Evolutionary conservation across 805 yeast species (phyloP), one percentile per base, ranked within the genome.

Genomic region (Komagataella kurtzmanii): DNA sequence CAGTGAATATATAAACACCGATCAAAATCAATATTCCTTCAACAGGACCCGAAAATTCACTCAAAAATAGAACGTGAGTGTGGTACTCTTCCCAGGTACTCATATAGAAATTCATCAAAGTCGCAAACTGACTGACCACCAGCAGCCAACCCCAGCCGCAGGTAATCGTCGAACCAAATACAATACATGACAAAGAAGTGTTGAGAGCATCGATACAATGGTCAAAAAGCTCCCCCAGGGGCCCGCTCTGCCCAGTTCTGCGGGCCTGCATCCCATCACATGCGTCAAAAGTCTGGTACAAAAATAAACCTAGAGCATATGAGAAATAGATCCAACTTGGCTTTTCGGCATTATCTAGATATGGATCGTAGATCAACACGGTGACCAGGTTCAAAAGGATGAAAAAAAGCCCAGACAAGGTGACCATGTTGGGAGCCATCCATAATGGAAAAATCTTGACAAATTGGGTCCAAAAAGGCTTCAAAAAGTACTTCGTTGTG

Each of bases 61-160:
- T 80, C 51, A 90, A 70, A 64, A 75, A 90, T 50, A 90, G 71
- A 48, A 80, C 81, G 59, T 88, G 95, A 0, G 97, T 90, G 63
- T 89, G 91, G 65, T 79, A 90, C 63, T 89, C 97, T 67, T 90
- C 98, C 97, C 97, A 90, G 0, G 97, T 90, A 44, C 95, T 83
- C 49, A 87, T 64, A 63, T 89, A 90, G 65, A 90, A 91, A 65
- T 90, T 90, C 55, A 84, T 78, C 50, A 87, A 73, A 2, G 86
- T 71, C 3, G 86, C 88, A 63, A 85, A 82, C 58, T 86, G 89
- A 3, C 88, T 69, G 47, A 85, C 52, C 52, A 83, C 61, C 47
- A 83, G 64, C 54, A 75, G 57, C 71, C 81, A 77, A 4, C 85
- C 76, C 61, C 78, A 80, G 0, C 96, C 96, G 58, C 84, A 71